Conservation (phyloP, 2,329 filamentous ascomycete genomes). For the Hymenoscyphus albidus region DNA sequence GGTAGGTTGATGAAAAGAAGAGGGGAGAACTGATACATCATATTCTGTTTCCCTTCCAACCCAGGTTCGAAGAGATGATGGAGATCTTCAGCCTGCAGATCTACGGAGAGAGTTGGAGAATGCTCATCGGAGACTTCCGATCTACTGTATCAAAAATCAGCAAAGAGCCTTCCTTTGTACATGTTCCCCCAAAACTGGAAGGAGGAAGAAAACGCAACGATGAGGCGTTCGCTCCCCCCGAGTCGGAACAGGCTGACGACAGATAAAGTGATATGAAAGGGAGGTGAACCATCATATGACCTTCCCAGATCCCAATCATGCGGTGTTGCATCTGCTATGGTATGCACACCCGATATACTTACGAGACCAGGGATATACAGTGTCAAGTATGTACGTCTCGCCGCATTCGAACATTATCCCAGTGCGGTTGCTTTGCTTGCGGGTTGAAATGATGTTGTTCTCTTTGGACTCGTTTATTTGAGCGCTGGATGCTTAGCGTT, state of each 20-base stretch:
- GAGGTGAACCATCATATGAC: constrained; percentile 2
- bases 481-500: not conserved
- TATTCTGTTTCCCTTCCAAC: not conserved
- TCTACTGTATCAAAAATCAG: not conserved
- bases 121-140: not conserved
- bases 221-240: not conserved
- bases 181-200: not conserved
- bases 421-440: not conserved
- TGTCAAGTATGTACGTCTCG: not conserved
- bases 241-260: not conserved
- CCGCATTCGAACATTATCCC: constrained; percentile 11
- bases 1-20: not conserved
- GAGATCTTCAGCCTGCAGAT: not conserved
- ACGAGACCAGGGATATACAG: not conserved
- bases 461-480: not conserved
- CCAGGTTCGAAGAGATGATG: not conserved
- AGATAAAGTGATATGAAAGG: not conserved
- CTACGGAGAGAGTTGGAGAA: not conserved
- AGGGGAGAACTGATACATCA: not conserved
- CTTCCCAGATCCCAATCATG: not conserved
- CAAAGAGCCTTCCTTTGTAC: not conserved
- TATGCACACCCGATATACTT: not conserved
- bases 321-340: constrained; percentile 1
- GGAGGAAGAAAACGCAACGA: not conserved
- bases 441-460: not conserved